Conservation (phyloP, 2,329 filamentous ascomycete genomes). For the Chrysoporthe puriensis region DNA sequence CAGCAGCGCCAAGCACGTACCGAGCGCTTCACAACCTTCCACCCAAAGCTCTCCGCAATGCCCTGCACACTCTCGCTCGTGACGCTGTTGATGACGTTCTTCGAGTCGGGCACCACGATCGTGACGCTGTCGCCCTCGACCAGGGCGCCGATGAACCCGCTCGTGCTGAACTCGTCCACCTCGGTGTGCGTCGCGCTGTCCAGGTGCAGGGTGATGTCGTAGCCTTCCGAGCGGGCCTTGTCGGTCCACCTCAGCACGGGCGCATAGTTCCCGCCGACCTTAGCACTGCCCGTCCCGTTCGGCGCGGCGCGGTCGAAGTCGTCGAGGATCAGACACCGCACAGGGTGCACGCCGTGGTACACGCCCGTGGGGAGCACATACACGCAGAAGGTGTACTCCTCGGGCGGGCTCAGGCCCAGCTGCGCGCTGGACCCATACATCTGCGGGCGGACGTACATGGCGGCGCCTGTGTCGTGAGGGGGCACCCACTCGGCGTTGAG, state of each 20-base stretch:
- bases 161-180: slow-evolving; percentile 95
- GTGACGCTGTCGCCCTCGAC: slow-evolving; percentile 62
- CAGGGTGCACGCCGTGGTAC: slow-evolving; percentile 87
- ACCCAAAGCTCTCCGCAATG: slow-evolving; percentile 78
- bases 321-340: slow-evolving; percentile 86
- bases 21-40: slow-evolving; percentile 77
- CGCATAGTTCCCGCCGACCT: slow-evolving; percentile 94
- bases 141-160: slow-evolving; percentile 84
- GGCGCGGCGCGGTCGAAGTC: slow-evolving; percentile 95
- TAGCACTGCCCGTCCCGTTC: slow-evolving; percentile 86
- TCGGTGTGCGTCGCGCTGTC: slow-evolving; percentile 83
- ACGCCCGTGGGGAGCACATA: slow-evolving; percentile 92
- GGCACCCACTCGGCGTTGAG: slow-evolving; percentile 91
- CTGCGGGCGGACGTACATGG: slow-evolving; percentile 90
- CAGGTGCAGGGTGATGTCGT: slow-evolving; percentile 91
- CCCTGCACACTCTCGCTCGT: slow-evolving; percentile 79
- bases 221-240: slow-evolving; percentile 76
- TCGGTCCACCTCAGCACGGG: slow-evolving; percentile 89
- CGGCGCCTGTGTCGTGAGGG: slow-evolving; percentile 83
- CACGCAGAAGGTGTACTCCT: slow-evolving; percentile 90
- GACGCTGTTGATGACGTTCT: slow-evolving; percentile 84
- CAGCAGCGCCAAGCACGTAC: slow-evolving; percentile 46
- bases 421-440: slow-evolving; percentile 88
- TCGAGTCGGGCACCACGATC: slow-evolving; percentile 84
- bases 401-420: slow-evolving; percentile 81